Base-by-base conservation (phyloP, 2,329 filamentous ascomycete genomes). In the Neospermospora avenae region DNA sequence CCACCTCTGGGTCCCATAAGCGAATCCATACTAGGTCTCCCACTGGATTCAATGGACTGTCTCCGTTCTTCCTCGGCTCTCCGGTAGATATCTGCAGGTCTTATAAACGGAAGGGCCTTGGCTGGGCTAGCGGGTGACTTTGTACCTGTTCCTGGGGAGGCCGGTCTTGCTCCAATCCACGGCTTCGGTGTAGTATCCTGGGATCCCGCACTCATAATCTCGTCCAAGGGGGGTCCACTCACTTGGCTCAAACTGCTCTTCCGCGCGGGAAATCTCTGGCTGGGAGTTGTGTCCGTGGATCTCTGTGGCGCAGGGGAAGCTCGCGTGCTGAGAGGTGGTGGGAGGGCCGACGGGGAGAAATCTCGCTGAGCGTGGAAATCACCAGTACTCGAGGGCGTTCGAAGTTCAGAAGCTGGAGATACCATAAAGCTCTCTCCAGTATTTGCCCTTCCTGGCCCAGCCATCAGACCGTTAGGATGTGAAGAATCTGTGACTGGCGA, bases 71-170 rank as follows among this genome's bases (percentile, higher is more conserved):
- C 87, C 55, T 84, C 84, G 72, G 88, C 80, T 5, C 88, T 84
- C 69, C 83, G 87, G 72, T 93, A 93, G 44, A 93, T 87, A 66
- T 96, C 90, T 13, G 88, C 83, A 1, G 91, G 89, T 39, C 89
- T 81, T 58, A 91, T 80, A 65, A 93, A 86, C 0, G 86, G 81
- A 20, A 84, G 74, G 0, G 83, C 72, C 66, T 86, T 86, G 53
- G 67, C 55, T 13, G 55, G 44, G n/a, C 74, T 74, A 54, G 71
- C 66, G 31, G 74, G 67, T 18, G 75, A 70, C 31, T 65, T 68
- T 20, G 71, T 62, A 48, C 60, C 62, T 57, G 67, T 72, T 46
- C 72, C 70, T 7, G 79, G 78, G 7, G 80, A 80, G 16, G 62
- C 35, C n/a, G 69, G 60, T 55, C 59, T 70, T 11, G 76, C 74